Percentiles rank a stretch among this genome's conserved stretches.
Evolutionary conservation across 352 stramenopile genomes (phyloP).

Genomic region (Pythium vanterpoolii): DNA sequence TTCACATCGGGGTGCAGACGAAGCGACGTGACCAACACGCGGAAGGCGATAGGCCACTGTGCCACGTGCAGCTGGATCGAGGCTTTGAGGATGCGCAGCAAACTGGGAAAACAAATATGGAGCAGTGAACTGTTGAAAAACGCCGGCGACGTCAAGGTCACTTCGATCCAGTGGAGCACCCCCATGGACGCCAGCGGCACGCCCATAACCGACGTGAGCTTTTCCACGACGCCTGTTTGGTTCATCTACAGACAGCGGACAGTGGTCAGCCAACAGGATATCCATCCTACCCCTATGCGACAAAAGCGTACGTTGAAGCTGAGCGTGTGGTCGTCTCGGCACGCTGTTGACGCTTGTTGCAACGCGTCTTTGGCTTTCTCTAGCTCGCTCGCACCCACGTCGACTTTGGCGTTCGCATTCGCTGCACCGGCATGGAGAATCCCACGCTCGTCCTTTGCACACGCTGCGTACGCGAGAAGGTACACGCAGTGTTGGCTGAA

Average conservation of each 20-base stretch:
- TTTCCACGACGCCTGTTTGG: constrained; percentile 78
- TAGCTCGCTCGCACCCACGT: constrained; percentile 49
- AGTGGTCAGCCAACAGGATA: too few relatives aligned
- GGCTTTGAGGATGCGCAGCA: constrained; percentile 73
- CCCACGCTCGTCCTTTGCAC: constrained; percentile 72
- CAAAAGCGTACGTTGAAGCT: constrained; percentile 73
- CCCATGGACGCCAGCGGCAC: constrained; percentile 85
- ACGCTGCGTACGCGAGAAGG: constrained; percentile 72
- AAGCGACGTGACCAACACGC: constrained; percentile 72
- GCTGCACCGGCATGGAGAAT: constrained; percentile 47
- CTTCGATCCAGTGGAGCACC: constrained; percentile 79
- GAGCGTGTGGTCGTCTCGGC: constrained; percentile 82
- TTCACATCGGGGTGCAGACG: constrained; percentile 77
- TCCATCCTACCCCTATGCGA: too few relatives aligned
- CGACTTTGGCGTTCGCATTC: constrained; percentile 19
- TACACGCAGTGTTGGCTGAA: constrained; percentile 70
- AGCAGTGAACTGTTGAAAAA: constrained; percentile 85
- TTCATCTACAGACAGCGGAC: constrained; percentile 58
- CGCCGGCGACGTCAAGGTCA: constrained; percentile 62
- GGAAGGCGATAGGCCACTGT: constrained; percentile 83
- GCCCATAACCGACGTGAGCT: constrained; percentile 70
- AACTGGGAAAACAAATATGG: constrained; percentile 82
- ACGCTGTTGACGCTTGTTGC: constrained; percentile 68
- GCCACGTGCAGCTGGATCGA: constrained; percentile 74
- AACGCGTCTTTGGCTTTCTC: constrained; percentile 67